These are phyloP conservation scores for Xeromyces bisporus DNA, from an alignment of 495 filamentous ascomycete species.

Conservation along the genomic window DNA sequence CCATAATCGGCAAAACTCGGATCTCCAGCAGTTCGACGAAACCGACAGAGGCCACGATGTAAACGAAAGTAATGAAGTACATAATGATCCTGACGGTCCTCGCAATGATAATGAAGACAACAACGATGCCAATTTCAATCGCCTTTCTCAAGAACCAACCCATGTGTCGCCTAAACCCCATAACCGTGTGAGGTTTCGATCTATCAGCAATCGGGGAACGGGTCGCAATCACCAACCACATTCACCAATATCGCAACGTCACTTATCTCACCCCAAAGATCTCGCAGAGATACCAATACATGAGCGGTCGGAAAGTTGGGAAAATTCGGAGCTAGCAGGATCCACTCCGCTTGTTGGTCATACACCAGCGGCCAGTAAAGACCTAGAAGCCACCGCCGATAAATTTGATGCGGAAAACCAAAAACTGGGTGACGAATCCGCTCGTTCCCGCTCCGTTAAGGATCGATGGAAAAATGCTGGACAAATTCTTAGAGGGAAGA, in stretches of 20 bases:
- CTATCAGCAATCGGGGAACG: not conserved
- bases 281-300: not conserved
- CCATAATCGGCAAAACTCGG: not conserved
- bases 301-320: not conserved
- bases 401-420: not conserved
- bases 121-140: not conserved
- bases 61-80: not conserved
- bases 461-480: conserved; percentile 19
- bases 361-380: not conserved
- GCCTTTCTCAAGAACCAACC: not conserved
- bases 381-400: not conserved
- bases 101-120: not conserved
- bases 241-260: not conserved
- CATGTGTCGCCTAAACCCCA: not conserved
- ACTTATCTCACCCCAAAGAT: not conserved
- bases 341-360: not conserved
- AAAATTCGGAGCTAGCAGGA: not conserved
- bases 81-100: not conserved
- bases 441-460: conserved; percentile 7
- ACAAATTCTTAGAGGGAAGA: conserved; percentile 22
- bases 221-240: not conserved
- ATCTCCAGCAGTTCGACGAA: not conserved
- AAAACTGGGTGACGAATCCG: not conserved
- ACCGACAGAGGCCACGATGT: not conserved
- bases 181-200: conserved; percentile 1